Evolutionary conservation across 805 yeast species (phyloP).

Genomic region (Lipomyces starkeyi): DNA sequence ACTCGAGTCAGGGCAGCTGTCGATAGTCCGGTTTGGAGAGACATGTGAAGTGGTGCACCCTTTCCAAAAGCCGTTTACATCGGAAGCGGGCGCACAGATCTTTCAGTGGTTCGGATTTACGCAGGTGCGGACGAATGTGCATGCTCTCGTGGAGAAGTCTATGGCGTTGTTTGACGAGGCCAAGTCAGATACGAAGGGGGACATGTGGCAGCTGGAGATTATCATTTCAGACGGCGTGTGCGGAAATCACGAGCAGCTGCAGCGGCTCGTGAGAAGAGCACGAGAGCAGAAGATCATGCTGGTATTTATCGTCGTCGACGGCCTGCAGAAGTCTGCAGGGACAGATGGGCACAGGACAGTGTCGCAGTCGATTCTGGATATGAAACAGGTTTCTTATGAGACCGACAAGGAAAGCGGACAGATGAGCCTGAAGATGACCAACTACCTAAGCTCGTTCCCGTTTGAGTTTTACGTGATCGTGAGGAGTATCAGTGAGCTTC

Average conservation of each 20-base stretch:
- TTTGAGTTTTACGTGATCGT: conserved; percentile 97
- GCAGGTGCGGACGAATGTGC: conserved; percentile 85
- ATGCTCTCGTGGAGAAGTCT: conserved; percentile 71
- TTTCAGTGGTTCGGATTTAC: conserved; percentile 91
- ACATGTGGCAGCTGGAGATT: conserved; percentile 91
- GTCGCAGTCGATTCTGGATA: conserved; percentile 86
- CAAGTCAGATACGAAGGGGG: conserved; percentile 53
- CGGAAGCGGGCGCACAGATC: conserved; percentile 80
- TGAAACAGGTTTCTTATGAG: conserved; percentile 85
- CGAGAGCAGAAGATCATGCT: conserved; percentile 92
- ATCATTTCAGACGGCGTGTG: conserved; percentile 96
- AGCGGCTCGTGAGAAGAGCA: conserved; percentile 86
- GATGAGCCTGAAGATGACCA: conserved; percentile 74
- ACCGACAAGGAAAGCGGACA: conserved; percentile 62
- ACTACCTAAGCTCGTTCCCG: conserved; percentile 92
- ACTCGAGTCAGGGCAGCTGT: conserved; percentile 90
- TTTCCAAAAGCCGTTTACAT: conserved; percentile 81
- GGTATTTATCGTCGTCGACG: conserved; percentile 93
- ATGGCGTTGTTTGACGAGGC: conserved; percentile 73
- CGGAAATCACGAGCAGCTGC: conserved; percentile 86
- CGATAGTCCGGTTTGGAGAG: conserved; percentile 90
- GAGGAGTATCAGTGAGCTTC: conserved; percentile 83
- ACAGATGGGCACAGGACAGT: conserved; percentile 1
- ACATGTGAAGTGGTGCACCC: conserved; percentile 83
- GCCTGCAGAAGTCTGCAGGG: conserved; percentile 57